Base-by-base conservation (phyloP, 352 stramenopile genomes). In the Blastocystis sp. region DNA sequence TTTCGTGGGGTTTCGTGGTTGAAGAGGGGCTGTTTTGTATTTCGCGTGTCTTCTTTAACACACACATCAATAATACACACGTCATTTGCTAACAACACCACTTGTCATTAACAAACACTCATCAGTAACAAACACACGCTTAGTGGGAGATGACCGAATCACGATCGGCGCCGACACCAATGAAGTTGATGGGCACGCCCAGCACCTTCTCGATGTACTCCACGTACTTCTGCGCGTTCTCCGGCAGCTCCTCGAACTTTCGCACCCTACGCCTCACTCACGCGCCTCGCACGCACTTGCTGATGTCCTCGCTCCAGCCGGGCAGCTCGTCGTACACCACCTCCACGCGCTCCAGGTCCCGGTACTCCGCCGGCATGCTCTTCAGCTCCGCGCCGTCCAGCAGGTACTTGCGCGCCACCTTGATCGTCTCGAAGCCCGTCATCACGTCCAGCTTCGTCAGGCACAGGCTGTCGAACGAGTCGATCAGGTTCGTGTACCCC, bases 381-480 rank as follows among this genome's bases (percentile, higher is more conserved):
- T 24, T 42, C 52, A 87, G 45, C 69, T 77, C 57, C 60, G 89
- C 45, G 14, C 82, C 64, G 38, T 84, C 64, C 52, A 88, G 45
- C 74, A 77, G 42, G 28, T 87, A 87, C 62, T 70, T 74, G 42
- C 63, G 88, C 68, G 77, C 68, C 42, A 92, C 89, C 42, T 91
- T 90, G 79, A 97, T 93, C 89, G 95, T 94, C 69, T 96, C 90
- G 40, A 99, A 91, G n/a, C 96, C 96, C 48, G 96, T 98, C 68
- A 99, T 92, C 63, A 98, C 96, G 91, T 99, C 97, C 63, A 99
- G 91, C 92, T 99, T 99, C 89, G 97, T 99, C 89, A 99, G 89
- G 91, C 98, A 99, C 74, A 99, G 90, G 77, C 95, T 94, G 59
- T 95, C 98, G 92, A 98, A 99, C 89, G 93, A 93, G 91, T 98